Percentiles rank a stretch among this genome's conserved stretches.
phyloP scores from a whole-genome alignment of 345 rosid species.

The Erucastrum elatum region DNA sequence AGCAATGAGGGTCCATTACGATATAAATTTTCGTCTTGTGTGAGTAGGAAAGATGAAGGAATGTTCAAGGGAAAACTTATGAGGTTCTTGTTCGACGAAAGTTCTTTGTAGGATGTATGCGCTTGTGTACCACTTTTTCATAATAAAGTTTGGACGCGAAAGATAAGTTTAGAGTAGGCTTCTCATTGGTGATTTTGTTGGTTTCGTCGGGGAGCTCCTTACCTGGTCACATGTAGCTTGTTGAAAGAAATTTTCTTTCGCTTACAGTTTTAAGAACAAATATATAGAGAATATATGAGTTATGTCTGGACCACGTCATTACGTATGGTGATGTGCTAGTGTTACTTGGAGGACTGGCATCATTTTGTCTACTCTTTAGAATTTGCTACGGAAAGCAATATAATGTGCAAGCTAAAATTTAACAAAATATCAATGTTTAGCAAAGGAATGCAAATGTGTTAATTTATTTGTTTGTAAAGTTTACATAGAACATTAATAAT shows the following conservation, averaged over 20 bases:
- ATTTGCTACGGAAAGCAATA: background rate
- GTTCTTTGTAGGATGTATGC: background rate
- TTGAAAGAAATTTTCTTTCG: background rate
- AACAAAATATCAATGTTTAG: background rate
- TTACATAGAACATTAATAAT: background rate
- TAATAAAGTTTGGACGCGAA: background rate
- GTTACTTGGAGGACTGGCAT: background rate
- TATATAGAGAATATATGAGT: background rate
- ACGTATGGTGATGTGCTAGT: background rate
- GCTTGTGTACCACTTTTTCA: background rate
- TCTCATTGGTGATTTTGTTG: background rate
- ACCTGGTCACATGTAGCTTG: background rate
- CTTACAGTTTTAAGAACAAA: background rate
- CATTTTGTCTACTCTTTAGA: background rate
- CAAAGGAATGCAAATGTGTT: background rate
- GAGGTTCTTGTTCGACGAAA: background rate
- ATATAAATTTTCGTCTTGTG: background rate
- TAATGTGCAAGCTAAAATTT: background rate
- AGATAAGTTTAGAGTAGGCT: background rate
- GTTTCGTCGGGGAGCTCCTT: background rate
- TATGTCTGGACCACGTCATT: background rate
- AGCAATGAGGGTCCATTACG: background rate
- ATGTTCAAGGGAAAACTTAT: background rate
- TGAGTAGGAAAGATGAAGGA: background rate
- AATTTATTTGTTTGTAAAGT: background rate